phyloP scores from a whole-genome alignment of 2,329 filamentous ascomycete genomes.

The Exophiala alcalophila region DNA sequence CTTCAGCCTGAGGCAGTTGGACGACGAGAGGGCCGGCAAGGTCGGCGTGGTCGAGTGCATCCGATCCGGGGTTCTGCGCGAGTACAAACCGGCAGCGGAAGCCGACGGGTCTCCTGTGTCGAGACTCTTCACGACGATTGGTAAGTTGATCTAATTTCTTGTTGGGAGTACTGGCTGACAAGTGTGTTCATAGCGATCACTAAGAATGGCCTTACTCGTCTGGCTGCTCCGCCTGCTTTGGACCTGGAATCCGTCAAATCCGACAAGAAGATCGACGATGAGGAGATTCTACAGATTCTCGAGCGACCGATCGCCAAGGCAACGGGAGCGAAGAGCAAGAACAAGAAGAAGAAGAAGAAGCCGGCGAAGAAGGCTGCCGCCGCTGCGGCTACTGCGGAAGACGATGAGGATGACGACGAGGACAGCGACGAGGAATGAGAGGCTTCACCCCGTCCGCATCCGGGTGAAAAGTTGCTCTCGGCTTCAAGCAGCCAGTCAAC shows the following conservation, averaged over 20 bases:
- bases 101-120: conserved; percentile 84
- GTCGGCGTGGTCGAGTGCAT: conserved; percentile 96
- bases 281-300: conserved; percentile 91
- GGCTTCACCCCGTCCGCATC: not conserved
- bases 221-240: conserved; percentile 71
- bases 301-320: conserved; percentile 73
- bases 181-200: conserved; percentile 70
- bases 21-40: conserved; percentile 93
- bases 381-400: conserved; percentile 38
- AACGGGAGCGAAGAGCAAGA: conserved; percentile 70
- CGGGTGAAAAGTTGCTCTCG: no score
- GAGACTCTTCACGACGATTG: conserved; percentile 84
- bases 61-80: conserved; percentile 83
- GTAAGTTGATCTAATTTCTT: conserved; percentile 56
- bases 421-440: conserved; percentile 43
- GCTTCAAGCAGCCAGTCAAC: no score
- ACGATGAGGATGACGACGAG: conserved; percentile 41
- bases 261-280: conserved; percentile 96
- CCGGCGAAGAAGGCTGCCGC: conserved; percentile 44
- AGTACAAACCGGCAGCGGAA: conserved; percentile 94
- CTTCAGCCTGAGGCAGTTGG: conserved; percentile 94
- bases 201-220: conserved; percentile 90
- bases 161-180: not conserved
- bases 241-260: conserved; percentile 83
- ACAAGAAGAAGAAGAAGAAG: conserved; percentile 90